Base-by-base conservation (phyloP, 2,329 filamentous ascomycete genomes). In the Nothophoma quercina region DNA sequence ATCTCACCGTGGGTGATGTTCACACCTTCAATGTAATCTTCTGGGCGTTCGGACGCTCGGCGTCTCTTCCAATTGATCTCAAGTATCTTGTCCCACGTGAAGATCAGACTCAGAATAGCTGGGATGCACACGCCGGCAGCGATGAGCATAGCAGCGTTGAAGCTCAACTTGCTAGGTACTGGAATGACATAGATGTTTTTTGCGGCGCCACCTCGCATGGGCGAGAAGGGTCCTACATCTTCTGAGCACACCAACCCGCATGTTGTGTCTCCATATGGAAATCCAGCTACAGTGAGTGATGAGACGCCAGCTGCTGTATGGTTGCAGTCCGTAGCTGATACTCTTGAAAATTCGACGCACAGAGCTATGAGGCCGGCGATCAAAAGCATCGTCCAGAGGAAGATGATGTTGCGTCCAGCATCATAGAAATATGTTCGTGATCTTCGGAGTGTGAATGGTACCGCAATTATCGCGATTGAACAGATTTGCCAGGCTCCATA, bases 401-500 rank as follows among this genome's bases (percentile, higher is more conserved):
- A 89, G 46, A 89, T 88, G 35, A 83, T 81, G 56, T 88, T 88
- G 28, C 86, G 78, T 2, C 85, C 86, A 0, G 83, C 83, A 18
- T 83, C 80, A 44, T 84, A 78, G 65, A 88, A 88, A 64, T 89
- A 89, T 0, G 86, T 89, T 13, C 73, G 73, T 1, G 86, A 88
- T 34, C 86, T 69, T 55, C 81, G 79, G 18, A 86, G 85, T 0
- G 85, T 87, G 0, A 85, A 78, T 0, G 86, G 87, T 4, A 84
- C 86, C 1, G 85, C 83, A 4, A 89, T 61, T 13, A 88, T 85
- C 10, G 85, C 86, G 29, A 89, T 85, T 0, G 86, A 79, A 52
- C 86, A 89, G 0, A 88, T 68, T 58, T 89, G 87, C 56, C 89
- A 88, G 7, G 85, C 85, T 1, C 87, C 87, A 50, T 83, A 89